phyloP scores from a whole-genome alignment of 1,284 basidiomycete genomes.

The Cutaneotrichosporon mucoides region DNA sequence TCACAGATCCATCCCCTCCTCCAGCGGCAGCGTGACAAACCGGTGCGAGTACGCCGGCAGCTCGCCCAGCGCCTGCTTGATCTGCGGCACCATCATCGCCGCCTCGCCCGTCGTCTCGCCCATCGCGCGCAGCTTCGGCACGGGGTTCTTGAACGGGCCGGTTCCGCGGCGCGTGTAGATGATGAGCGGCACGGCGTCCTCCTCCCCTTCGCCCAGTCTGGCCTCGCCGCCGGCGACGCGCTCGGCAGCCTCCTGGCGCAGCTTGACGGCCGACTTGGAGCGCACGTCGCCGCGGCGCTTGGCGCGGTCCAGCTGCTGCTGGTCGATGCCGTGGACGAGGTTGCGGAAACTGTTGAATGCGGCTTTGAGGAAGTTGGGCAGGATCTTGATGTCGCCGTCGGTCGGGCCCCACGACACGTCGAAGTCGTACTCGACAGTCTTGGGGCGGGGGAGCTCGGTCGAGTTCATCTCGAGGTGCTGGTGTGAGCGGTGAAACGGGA shows the following conservation, averaged over 20 bases:
- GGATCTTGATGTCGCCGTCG: conserved; percentile 40
- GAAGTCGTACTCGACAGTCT: conserved; percentile 39
- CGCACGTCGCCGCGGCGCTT: conserved; percentile 27
- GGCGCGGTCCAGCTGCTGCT: conserved; percentile 32
- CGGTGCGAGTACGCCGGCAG: conserved; percentile 80
- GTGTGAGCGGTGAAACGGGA: not conserved
- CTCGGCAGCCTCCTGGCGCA: conserved; percentile 2
- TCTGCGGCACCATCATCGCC: conserved; percentile 65
- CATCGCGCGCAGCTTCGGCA: conserved; percentile 68
- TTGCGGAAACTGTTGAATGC: conserved; percentile 34
- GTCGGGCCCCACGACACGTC: conserved; percentile 39
- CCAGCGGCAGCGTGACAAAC: conserved; percentile 74
- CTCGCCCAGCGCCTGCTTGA: conserved; percentile 73
- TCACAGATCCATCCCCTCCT: conserved; percentile 74
- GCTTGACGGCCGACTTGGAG: conserved; percentile 1
- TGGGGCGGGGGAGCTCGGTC: conserved; percentile 25
- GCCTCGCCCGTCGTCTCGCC: conserved; percentile 83
- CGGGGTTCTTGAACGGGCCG: conserved; percentile 24
- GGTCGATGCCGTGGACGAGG: conserved; percentile 35
- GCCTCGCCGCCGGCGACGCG: not conserved
- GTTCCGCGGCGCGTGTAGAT: conserved; percentile 19
- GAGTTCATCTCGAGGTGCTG: conserved; percentile 42
- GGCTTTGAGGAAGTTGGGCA: conserved; percentile 40
- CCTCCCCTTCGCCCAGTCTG: not conserved
- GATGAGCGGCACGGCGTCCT: conserved; percentile 6